Evolutionary conservation across 345 rosid species (phyloP).

Genomic region (Eutrema japonicum): DNA sequence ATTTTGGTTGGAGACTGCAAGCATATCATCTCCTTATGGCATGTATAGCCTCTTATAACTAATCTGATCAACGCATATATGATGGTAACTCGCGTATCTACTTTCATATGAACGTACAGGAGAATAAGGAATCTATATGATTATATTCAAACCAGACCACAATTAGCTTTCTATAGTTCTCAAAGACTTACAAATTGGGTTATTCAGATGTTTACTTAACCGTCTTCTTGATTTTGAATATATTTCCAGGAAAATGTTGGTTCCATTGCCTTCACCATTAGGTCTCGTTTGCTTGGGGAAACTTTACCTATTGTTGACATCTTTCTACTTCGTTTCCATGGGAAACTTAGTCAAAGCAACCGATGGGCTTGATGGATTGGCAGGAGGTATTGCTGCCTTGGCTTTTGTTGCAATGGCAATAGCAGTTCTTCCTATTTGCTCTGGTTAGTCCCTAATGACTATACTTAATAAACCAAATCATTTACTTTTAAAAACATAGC

Average conservation of each 20-base stretch:
- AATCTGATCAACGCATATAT: constrained; percentile 68
- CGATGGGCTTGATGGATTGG: constrained; percentile 87
- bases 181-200: not conserved
- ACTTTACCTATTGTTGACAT: constrained; percentile 65
- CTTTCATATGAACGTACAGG: constrained; percentile 47
- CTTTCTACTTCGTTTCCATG: constrained; percentile 83
- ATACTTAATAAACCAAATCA: not conserved
- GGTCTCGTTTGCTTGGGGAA: constrained; percentile 83
- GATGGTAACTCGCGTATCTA: constrained; percentile 84
- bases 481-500: not conserved
- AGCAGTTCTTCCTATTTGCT: constrained; percentile 85
- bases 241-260: constrained; percentile 74
- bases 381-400: constrained; percentile 84
- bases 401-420: constrained; percentile 88
- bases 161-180: not conserved
- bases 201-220: not conserved
- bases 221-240: constrained; percentile 8
- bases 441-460: constrained; percentile 58
- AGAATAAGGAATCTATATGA: constrained; percentile 12
- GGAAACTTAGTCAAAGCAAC: constrained; percentile 75
- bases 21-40: constrained; percentile 86
- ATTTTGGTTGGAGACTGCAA: constrained; percentile 74
- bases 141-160: not conserved
- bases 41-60: constrained; percentile 97
- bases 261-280: constrained; percentile 84